A percentile compares a stretch with the other conserved stretches of the same genome.
These are phyloP conservation scores for Allomyces arbusculus DNA, from an alignment of 192 early-diverging fungal genomes.

Conservation along the genomic window DNA sequence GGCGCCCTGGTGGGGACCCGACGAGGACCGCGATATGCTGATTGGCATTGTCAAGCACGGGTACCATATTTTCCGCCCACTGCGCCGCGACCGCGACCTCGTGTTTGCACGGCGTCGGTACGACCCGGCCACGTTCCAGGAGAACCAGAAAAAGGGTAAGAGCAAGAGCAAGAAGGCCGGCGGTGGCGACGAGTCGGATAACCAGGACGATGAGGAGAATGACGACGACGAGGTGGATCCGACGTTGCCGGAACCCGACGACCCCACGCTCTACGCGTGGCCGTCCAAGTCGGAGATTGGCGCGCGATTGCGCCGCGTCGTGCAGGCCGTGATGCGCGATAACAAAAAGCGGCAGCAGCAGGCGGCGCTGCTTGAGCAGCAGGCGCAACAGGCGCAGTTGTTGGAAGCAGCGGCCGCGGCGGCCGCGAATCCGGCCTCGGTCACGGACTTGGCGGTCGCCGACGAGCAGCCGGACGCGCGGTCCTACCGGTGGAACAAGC, in stretches of 20 bases:
- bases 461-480: background rate
- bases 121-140: background rate
- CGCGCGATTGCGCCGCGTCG: conserved; percentile 31
- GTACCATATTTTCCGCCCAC: conserved; percentile 23
- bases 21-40: conserved; percentile 59
- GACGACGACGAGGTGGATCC: background rate
- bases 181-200: background rate
- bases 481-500: background rate
- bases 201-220: conserved; percentile 2
- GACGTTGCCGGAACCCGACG: background rate
- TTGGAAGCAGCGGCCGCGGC: no score
- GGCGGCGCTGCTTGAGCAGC: no score
- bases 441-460: no score
- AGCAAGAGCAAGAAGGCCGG: conserved; percentile 1
- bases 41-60: conserved; percentile 59
- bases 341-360: no score
- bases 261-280: conserved; percentile 10
- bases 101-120: conserved; percentile 16
- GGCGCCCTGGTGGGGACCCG: conserved; percentile 45
- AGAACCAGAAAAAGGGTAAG: conserved; percentile 1
- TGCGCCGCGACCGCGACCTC: conserved; percentile 21
- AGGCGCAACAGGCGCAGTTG: no score
- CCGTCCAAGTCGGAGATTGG: conserved; percentile 41
- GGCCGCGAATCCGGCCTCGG: no score
- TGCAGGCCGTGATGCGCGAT: conserved; percentile 29